These are phyloP conservation scores for Fusarium vanettenii DNA, from an alignment of 2,329 filamentous ascomycete genomes.

Conservation along the genomic window DNA sequence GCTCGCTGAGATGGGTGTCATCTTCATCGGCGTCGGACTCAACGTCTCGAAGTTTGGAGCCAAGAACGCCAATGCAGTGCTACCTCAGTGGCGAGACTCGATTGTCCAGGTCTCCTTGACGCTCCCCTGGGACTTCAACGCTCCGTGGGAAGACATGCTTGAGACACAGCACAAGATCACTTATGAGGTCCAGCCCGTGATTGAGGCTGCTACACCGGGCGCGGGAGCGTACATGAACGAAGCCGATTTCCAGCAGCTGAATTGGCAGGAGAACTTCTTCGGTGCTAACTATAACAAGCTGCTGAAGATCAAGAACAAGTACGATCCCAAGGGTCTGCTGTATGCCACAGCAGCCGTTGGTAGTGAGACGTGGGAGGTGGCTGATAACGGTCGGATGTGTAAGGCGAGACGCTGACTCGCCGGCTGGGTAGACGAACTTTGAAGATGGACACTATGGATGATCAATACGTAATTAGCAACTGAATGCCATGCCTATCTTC, in stretches of 20 bases:
- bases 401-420: not conserved
- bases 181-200: slow-evolving; percentile 35
- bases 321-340: slow-evolving; percentile 59
- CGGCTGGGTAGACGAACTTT: not conserved
- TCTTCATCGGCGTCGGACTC: slow-evolving; percentile 45
- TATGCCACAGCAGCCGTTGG: slow-evolving; percentile 62
- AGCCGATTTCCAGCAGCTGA: slow-evolving; percentile 57
- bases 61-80: slow-evolving; percentile 48
- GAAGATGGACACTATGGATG: not conserved
- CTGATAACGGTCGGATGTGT: slow-evolving; percentile 32
- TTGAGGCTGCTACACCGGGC: slow-evolving; percentile 52
- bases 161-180: slow-evolving; percentile 46
- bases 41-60: slow-evolving; percentile 42
- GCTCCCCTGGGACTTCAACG: slow-evolving; percentile 44
- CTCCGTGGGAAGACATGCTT: slow-evolving; percentile 45
- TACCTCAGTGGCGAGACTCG: slow-evolving; percentile 55
- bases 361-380: slow-evolving; percentile 59
- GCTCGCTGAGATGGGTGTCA: slow-evolving; percentile 37
- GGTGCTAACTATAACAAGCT: slow-evolving; percentile 58
- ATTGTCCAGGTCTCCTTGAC: slow-evolving; percentile 46
- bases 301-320: slow-evolving; percentile 59
- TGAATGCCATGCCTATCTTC: not conserved
- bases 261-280: slow-evolving; percentile 59
- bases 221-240: slow-evolving; percentile 64
- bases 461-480: not conserved